Evolutionary conservation across 2,329 filamentous ascomycete genomes (phyloP).

Genomic region (Salinomyces thailandicus): DNA sequence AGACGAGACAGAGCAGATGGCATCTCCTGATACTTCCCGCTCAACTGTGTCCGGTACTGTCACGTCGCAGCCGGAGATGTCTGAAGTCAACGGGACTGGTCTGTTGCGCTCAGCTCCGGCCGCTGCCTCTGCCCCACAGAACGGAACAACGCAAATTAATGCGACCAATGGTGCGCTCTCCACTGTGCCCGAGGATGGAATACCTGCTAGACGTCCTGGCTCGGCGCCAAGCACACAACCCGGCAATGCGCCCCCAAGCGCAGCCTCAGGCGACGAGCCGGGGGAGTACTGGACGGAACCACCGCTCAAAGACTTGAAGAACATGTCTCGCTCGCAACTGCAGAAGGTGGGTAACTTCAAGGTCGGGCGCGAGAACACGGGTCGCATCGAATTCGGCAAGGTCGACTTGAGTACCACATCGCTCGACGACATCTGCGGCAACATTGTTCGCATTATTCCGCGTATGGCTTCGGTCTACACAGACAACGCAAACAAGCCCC

Average conservation of each 20-base stretch:
- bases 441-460: conserved; percentile 63
- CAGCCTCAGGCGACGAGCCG: conserved; percentile 7
- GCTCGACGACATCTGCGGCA: conserved; percentile 66
- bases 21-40: conserved; percentile 47
- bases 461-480: conserved; percentile 84
- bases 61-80: conserved; percentile 55
- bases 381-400: conserved; percentile 66
- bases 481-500: conserved; percentile 64
- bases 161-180: conserved; percentile 39
- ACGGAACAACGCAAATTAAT: conserved; percentile 47
- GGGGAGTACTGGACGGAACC: conserved; percentile 86
- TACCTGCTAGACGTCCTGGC: conserved; percentile 20
- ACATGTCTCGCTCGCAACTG: conserved; percentile 70
- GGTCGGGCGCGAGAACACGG: conserved; percentile 73
- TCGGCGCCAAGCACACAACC: conserved; percentile 15
- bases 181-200: conserved; percentile 63
- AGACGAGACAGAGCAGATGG: conserved; percentile 42
- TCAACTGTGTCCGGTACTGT: too few relatives aligned
- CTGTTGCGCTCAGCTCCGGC: too few relatives aligned
- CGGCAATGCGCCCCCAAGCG: conserved; percentile 3
- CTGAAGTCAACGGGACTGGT: too few relatives aligned
- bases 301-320: conserved; percentile 59
- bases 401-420: conserved; percentile 66
- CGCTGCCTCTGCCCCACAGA: too few relatives aligned
- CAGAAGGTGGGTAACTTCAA: conserved; percentile 63